Base-by-base conservation (phyloP, 768 basidiomycete species). In the Hortiboletus campestris region DNA sequence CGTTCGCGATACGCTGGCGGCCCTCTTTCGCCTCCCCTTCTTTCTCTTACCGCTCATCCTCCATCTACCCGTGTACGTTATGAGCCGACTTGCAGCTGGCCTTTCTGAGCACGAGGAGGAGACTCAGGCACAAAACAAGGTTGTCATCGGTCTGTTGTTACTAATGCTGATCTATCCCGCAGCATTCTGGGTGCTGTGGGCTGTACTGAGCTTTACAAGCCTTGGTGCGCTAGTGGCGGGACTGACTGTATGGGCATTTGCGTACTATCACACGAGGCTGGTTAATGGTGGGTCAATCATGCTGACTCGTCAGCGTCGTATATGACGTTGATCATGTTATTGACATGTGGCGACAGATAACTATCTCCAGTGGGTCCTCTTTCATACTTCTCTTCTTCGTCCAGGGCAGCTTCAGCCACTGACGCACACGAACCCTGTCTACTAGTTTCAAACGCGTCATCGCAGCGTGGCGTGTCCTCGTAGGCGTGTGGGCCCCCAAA, bases 91-190 rank as follows among this genome's bases (percentile, higher is more conserved):
- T 49, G 93, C 91, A 43, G 89, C 88, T 19, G 74, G 81, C 44
- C 74, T 96, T 36, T 85, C 81, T 35, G 80, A 89, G 64, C 84
- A 93, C 57, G 94, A 98, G 68, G 88, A 98, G 71, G 96, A 98
- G 70, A 89, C 92, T 12, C 88, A 92, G 71, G 97, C 96, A 42
- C 95, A 98, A 78, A 98, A 93, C 78, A 99, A 99, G 78, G 84
- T 97, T 43, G 86, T 90, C 13, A 87, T 96, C 63, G 94, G 94
- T 2, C 64, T 96, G 35, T 71, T 97, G 50, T 82, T 89, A 38
- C 72, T 89, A 54, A 65, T 91, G 51, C 66, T 84, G 59, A 85
- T 89, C 41, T 97, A 98, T 75, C 86, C 92, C 20, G 69, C 84
- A n/a, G 73, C 86, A 34, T 98, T 98, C 76, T 84, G 91, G 67